phyloP scores from a whole-genome alignment of 176 grass and related monocot genomes.

The Oryza meridionalis region DNA sequence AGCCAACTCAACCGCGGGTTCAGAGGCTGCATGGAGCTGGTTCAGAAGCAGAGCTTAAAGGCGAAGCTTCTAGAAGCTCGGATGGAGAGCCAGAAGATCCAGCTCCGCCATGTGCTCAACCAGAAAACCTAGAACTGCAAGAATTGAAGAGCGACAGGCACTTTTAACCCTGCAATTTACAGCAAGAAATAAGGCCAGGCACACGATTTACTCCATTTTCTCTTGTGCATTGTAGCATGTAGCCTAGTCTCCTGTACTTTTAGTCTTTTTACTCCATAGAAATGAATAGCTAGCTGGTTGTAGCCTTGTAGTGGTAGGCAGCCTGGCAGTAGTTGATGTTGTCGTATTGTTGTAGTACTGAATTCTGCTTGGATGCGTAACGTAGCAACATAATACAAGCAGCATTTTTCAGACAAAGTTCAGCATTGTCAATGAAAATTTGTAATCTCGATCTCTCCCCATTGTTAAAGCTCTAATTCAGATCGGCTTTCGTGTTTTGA shows the following conservation, averaged over 20 bases:
- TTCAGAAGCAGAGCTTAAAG: conserved; percentile 87
- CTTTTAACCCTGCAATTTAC: background rate
- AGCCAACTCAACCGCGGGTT: conserved; percentile 59
- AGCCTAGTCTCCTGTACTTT: conserved; percentile 35
- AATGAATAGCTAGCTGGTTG: conserved; percentile 39
- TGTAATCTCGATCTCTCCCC: background rate
- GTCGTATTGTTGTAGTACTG: conserved; percentile 9
- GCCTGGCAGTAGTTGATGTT: conserved; percentile 36
- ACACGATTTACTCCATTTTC: conserved; percentile 33
- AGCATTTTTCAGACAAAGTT: conserved; percentile 16
- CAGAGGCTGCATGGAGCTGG: conserved; percentile 83
- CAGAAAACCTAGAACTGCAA: conserved; percentile 64
- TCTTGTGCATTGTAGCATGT: conserved; percentile 39
- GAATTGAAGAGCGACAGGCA: background rate
- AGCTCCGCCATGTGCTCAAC: conserved; percentile 77
- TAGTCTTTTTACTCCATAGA: conserved; percentile 21
- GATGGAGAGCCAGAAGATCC: conserved; percentile 85
- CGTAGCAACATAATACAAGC: conserved; percentile 19
- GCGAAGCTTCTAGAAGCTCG: conserved; percentile 81
- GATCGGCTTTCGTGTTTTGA: background rate
- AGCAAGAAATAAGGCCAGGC: conserved; percentile 46
- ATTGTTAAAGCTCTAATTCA: background rate
- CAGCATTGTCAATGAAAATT: conserved; percentile 1
- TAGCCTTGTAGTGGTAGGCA: conserved; percentile 22
- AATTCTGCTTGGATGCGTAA: conserved; percentile 8